Conservation (phyloP, 176 grass and related monocot genomes). For the Stipa capillata region DNA sequence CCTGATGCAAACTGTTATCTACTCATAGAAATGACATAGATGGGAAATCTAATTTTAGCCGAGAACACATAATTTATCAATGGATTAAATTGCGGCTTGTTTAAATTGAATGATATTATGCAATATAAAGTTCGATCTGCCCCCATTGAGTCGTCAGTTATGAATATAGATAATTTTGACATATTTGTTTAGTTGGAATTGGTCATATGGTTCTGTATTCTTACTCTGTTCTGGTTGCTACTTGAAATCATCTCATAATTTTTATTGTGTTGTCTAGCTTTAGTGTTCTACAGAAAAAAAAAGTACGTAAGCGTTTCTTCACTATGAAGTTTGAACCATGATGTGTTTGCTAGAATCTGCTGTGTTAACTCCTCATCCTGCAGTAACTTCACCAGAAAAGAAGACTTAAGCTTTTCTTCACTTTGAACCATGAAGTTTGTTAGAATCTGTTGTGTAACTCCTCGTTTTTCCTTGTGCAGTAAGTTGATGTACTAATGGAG, state of each 20-base stretch:
- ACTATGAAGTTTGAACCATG: too few relatives aligned
- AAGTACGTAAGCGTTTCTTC: background rate
- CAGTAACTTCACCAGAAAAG: too few relatives aligned
- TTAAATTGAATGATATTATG: background rate
- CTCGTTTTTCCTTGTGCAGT: background rate
- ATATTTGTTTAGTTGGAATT: background rate
- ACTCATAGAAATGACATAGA: too few relatives aligned
- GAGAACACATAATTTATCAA: background rate
- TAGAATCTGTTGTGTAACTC: background rate
- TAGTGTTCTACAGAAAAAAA: background rate
- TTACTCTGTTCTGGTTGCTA: background rate
- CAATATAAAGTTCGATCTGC: background rate
- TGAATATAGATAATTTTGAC: background rate
- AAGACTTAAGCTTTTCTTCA: too few relatives aligned
- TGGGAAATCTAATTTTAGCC: background rate
- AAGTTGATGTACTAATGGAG: conserved; percentile 79
- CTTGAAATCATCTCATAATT: background rate
- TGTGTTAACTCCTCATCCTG: too few relatives aligned
- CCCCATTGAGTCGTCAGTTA: background rate
- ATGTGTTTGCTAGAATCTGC: too few relatives aligned
- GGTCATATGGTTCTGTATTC: background rate
- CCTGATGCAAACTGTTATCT: too few relatives aligned
- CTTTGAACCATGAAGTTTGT: background rate
- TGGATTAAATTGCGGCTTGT: background rate
- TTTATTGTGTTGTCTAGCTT: background rate